Evolutionary conservation across 164 flowering plant species (phyloP).

Genomic region (Vitis amurensis): DNA sequence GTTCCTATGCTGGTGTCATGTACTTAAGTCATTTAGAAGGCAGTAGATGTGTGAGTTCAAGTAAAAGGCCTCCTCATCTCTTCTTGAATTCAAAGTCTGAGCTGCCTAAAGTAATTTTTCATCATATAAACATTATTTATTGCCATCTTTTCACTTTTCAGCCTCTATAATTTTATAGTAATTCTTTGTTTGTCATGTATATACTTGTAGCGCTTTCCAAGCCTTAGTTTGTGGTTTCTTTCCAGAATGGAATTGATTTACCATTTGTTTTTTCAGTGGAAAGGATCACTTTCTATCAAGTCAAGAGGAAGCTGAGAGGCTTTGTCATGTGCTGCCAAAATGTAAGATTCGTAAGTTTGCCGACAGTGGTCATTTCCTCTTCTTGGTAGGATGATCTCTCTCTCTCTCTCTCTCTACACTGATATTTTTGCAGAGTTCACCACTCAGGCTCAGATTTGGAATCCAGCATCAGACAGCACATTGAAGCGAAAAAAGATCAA

Average conservation of each 20-base stretch:
- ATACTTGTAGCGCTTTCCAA: background rate
- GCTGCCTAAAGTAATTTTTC: background rate
- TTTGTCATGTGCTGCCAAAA: conserved; percentile 32
- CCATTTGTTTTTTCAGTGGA: conserved; percentile 42
- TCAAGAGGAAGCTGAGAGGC: conserved; percentile 56
- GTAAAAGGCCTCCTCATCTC: background rate
- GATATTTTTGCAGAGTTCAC: too few relatives aligned
- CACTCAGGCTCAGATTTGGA: too few relatives aligned
- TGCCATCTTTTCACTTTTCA: background rate
- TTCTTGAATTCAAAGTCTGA: background rate
- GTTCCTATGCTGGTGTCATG: background rate
- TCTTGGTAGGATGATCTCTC: conserved; percentile 46
- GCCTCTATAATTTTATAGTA: background rate
- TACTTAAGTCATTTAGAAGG: background rate
- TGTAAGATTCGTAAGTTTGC: conserved; percentile 51
- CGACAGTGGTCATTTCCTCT: conserved; percentile 52
- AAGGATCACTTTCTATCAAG: conserved; percentile 66
- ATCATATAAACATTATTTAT: background rate
- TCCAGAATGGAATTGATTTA: conserved; percentile 2
- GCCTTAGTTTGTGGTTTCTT: conserved; percentile 1
- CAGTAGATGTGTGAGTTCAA: background rate
- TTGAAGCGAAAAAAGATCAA: too few relatives aligned
- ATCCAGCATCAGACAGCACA: too few relatives aligned
- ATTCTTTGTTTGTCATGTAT: background rate
- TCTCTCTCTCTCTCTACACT: conserved; percentile 1